Evolutionary conservation across 2,329 filamentous ascomycete species (phyloP).

Genomic region (Fusarium pseudograminearum): DNA sequence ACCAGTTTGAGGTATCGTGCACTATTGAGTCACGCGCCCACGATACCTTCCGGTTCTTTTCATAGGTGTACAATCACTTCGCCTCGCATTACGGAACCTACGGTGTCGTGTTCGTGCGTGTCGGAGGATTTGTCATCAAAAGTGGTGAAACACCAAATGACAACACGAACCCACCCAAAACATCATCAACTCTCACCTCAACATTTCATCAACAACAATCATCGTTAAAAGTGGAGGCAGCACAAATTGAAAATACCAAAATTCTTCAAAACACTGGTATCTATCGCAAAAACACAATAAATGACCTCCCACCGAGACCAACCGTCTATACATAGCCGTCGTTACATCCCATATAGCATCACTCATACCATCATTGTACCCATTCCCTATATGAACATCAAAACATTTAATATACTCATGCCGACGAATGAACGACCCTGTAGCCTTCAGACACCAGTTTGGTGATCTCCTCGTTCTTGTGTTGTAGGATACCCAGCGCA

Average conservation of each 20-base stretch:
- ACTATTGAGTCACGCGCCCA: conserved; percentile 11
- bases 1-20: conserved; percentile 7
- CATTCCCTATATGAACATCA: conserved; percentile 30
- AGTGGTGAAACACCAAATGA: conserved; percentile 5
- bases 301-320: conserved; percentile 17
- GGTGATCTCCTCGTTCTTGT: conserved; percentile 91
- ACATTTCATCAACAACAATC: neutral
- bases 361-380: conserved; percentile 43
- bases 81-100: too few relatives aligned
- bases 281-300: conserved; percentile 24
- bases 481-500: conserved; percentile 87
- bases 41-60: neutral
- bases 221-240: conserved; percentile 23
- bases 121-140: neutral
- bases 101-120: neutral
- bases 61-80: neutral
- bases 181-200: neutral
- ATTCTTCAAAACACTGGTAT: conserved; percentile 38
- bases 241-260: conserved; percentile 30
- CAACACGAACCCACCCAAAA: rapidly evolving
- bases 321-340: conserved; percentile 42
- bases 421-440: conserved; percentile 73
- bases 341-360: conserved; percentile 37
- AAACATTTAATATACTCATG: conserved; percentile 53
- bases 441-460: conserved; percentile 83